Evolutionary conservation across 805 yeast species (phyloP).

Genomic region (Yarrowia keelungensis): DNA sequence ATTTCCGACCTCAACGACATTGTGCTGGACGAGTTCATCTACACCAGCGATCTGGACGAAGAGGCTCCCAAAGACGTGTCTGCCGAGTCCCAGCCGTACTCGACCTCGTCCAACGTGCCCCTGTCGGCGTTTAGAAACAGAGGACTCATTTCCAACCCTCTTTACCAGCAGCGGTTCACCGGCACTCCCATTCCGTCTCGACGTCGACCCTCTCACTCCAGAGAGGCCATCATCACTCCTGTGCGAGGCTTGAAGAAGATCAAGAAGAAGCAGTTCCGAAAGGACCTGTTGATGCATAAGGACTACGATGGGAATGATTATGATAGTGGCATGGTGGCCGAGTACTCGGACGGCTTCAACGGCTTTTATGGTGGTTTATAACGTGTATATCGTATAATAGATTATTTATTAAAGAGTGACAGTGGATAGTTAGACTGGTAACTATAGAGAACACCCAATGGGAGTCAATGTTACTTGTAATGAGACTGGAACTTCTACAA

Average conservation of each 20-base stretch:
- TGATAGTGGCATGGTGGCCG: conserved; percentile 35
- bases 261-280: conserved; percentile 41
- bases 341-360: conserved; percentile 19
- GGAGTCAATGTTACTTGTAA: too few species aligned
- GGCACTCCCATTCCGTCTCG: conserved; percentile 31
- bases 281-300: conserved; percentile 30
- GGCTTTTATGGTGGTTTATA: conserved; percentile 36
- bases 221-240: conserved; percentile 48
- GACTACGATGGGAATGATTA: conserved; percentile 37
- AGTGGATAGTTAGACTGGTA: too few species aligned
- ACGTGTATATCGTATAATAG: conserved; percentile 26
- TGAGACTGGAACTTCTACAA: too few species aligned
- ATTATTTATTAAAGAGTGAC: conserved; percentile 10
- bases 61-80: conserved; percentile 42
- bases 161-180: conserved; percentile 27
- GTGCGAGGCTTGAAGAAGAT: conserved; percentile 44
- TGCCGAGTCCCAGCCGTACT: conserved; percentile 45
- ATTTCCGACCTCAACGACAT: conserved; percentile 54
- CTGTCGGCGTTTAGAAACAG: conserved; percentile 90
- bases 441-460: too few species aligned
- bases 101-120: conserved; percentile 60
- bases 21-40: conserved; percentile 79
- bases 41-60: conserved; percentile 86
- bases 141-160: conserved; percentile 52
- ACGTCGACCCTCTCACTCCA: conserved; percentile 38